phyloP scores from a whole-genome alignment of 2,329 filamentous ascomycete genomes.

The Akanthomyces uredinophilus region DNA sequence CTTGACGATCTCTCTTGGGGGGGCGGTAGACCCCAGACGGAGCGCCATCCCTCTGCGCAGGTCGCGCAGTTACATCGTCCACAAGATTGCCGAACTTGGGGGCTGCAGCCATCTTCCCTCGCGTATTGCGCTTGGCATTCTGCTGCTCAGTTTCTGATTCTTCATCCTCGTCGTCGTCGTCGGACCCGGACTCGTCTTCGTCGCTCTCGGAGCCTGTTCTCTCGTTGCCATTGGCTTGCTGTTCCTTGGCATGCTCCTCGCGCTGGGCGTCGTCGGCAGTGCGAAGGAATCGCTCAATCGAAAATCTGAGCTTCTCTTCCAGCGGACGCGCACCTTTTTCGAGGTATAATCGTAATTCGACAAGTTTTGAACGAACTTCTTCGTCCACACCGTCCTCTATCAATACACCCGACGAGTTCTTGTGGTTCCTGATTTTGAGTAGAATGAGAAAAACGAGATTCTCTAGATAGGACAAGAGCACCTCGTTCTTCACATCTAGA shows the following conservation, averaged over 20 bases:
- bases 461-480: slow-evolving; percentile 94
- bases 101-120: slow-evolving; percentile 26
- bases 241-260: slow-evolving; percentile 32
- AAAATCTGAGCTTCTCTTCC: slow-evolving; percentile 87
- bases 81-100: slow-evolving; percentile 29
- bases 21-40: slow-evolving; percentile 77
- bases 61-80: slow-evolving; percentile 28
- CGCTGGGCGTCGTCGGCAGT: slow-evolving; percentile 71
- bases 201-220: slow-evolving; percentile 18
- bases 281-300: slow-evolving; percentile 90
- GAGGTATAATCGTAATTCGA: slow-evolving; percentile 84
- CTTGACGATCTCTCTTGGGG: slow-evolving; percentile 78
- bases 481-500: slow-evolving; percentile 91
- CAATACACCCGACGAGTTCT: slow-evolving; percentile 18
- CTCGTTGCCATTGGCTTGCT: slow-evolving; percentile 21
- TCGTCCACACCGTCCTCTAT: slow-evolving; percentile 44
- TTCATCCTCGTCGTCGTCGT: slow-evolving; percentile 28
- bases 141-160: slow-evolving; percentile 20
- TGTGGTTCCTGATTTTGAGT: slow-evolving; percentile 64
- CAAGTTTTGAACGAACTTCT: slow-evolving; percentile 76
- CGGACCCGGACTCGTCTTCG: slow-evolving; percentile 25
- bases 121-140: slow-evolving; percentile 17
- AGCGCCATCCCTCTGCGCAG: slow-evolving; percentile 27
- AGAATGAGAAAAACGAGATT: slow-evolving; percentile 86
- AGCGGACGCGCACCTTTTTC: slow-evolving; percentile 88